Base-by-base conservation (phyloP, 1,284 basidiomycete species). In the Tilletia setariae region DNA sequence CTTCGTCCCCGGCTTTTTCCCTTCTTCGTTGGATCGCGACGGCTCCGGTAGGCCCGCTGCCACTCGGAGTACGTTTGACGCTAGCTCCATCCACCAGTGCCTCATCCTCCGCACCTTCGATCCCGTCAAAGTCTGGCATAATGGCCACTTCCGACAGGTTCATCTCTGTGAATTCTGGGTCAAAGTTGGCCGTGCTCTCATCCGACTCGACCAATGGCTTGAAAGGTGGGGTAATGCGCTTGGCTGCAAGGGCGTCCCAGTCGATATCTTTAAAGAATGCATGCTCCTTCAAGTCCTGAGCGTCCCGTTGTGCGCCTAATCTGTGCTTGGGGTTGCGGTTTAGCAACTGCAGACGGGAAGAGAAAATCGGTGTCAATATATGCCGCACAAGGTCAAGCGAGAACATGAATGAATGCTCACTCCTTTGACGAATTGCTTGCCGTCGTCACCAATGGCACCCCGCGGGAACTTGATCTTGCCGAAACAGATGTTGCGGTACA, bases 391-490 rank as follows among this genome's bases (percentile, higher is more conserved):
- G 62, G 42, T 68, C 65, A 64, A 62, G 56, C 68, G 46, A 62
- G 70, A n/a, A 16, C 21, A 42, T 76, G 73, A 53, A 73, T 68
- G 47, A 1, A 9, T 9, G 88, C 91, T 85, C 78, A 94, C 92
- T 70, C 93, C 94, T 84, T 98, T 98, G 80, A 99, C 96, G 77
- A 99, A 99, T 84, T 96, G 92, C 85, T 99, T 99, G 67, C 96
- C 96, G 69, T 98, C 94, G 78, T 98, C 96, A 70, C 90, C 90
- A 78, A 98, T 98, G 40, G 97, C 94, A 67, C 92, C 93, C 79
- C 94, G 91, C 32, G 96, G 96, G 86, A 98, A 98, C 73, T 95
- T 88, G 83, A 99, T 98, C 87, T 98, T 98, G 74, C 96, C 96
- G 84, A 84, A 85, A 65, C 94, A 98, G 76, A 99, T 98, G 85